A percentile compares a stretch with the other conserved stretches of the same genome.
phyloP scores from a whole-genome alignment of 805 yeast genomes.

The Saturnispora gosingensis region DNA sequence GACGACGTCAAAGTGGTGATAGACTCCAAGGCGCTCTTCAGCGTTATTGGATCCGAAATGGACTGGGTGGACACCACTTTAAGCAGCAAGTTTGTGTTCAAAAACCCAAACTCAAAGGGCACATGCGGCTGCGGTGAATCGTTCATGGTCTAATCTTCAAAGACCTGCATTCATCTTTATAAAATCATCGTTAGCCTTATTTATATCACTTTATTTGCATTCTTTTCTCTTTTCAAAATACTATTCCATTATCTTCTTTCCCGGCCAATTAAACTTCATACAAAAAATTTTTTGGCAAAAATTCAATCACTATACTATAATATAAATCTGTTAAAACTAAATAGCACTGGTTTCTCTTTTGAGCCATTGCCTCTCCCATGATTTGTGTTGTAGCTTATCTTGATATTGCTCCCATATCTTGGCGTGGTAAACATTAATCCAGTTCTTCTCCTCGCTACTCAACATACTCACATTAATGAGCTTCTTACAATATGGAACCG shows the following conservation, averaged over 20 bases:
- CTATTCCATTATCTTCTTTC: neutral
- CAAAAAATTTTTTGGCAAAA: neutral
- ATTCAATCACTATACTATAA: neutral
- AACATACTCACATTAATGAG: conserved; percentile 39
- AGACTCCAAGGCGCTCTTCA: conserved; percentile 92
- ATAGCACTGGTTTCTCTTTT: conserved; percentile 35
- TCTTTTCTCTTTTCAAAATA: neutral
- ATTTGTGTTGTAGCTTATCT: conserved; percentile 29
- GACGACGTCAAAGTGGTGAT: conserved; percentile 89
- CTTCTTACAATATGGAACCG: conserved; percentile 47
- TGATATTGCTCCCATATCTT: conserved; percentile 37
- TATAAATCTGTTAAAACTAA: conserved; percentile 4
- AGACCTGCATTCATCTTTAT: no score
- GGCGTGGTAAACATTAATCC: conserved; percentile 43
- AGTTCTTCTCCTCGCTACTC: conserved; percentile 35
- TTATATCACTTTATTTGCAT: neutral
- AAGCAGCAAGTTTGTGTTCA: conserved; percentile 81
- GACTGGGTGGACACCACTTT: conserved; percentile 96
- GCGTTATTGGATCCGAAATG: conserved; percentile 96
- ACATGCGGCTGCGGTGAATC: conserved; percentile 99
- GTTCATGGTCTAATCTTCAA: conserved; percentile 65
- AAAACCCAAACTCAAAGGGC: conserved; percentile 94
- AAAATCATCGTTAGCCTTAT: neutral
- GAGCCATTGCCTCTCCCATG: conserved; percentile 40
- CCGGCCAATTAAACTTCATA: neutral